A percentile compares a stretch with the other conserved stretches of the same genome.
These are phyloP conservation scores for Hymenoscyphus infarciens DNA, from an alignment of 2,329 filamentous ascomycete genomes.

Conservation along the genomic window DNA sequence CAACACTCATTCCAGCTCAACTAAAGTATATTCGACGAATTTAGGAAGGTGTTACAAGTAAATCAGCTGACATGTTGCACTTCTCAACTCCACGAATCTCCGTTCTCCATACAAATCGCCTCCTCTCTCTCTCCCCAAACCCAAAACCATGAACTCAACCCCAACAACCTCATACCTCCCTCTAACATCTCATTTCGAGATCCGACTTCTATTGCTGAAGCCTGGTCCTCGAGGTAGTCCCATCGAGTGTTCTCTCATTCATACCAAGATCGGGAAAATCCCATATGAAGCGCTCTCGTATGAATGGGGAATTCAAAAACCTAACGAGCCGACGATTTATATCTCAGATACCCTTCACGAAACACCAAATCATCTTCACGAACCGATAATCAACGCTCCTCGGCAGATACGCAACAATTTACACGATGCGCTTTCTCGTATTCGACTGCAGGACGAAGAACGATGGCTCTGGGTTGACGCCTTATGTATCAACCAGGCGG, in stretches of 20 bases:
- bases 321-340: not conserved
- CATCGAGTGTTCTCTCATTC: not conserved
- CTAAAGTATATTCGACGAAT: too few relatives aligned
- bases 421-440: not conserved
- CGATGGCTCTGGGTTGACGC: not conserved
- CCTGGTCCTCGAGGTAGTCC: not conserved
- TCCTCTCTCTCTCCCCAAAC: not conserved
- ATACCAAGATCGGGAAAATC: not conserved
- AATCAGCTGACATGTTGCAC: not conserved
- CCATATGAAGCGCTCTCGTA: not conserved
- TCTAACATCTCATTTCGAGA: not conserved
- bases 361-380: not conserved
- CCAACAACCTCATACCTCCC: not conserved
- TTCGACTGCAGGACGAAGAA: not conserved
- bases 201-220: not conserved
- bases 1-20: too few relatives aligned
- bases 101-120: not conserved
- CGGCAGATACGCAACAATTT: not conserved
- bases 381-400: not conserved
- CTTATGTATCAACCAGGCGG: not conserved
- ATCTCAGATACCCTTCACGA: not conserved
- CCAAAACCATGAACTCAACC: not conserved
- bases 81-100: not conserved
- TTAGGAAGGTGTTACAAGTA: not conserved
- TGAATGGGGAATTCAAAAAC: not conserved